A percentile compares a stretch with the other conserved stretches of the same genome.
phyloP scores from a whole-genome alignment of 2,329 filamentous ascomycete genomes.

The Pleoardoris graminearum region DNA sequence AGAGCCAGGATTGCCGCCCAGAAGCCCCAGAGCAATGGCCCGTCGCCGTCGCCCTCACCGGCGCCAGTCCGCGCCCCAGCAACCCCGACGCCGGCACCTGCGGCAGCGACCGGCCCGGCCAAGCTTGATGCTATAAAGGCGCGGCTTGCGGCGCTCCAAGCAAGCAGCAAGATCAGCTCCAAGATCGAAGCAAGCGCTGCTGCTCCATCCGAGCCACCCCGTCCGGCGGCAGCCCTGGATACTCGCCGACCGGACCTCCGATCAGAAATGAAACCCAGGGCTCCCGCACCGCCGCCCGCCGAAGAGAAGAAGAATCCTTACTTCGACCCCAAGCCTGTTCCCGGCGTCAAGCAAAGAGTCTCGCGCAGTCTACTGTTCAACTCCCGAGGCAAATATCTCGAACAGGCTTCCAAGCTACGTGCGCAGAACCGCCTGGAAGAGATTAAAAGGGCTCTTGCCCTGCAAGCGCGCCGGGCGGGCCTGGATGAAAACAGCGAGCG shows the following conservation, averaged over 20 bases:
- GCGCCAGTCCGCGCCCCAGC: background rate
- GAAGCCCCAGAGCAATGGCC: slow-evolving; percentile 25
- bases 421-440: slow-evolving; percentile 86
- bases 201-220: slow-evolving; percentile 51
- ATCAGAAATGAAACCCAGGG: slow-evolving; percentile 38
- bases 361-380: slow-evolving; percentile 85
- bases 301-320: slow-evolving; percentile 77
- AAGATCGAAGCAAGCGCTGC: slow-evolving; percentile 39
- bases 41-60: slow-evolving; percentile 1
- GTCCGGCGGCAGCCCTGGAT: slow-evolving; percentile 58
- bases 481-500: slow-evolving; percentile 95
- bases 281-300: slow-evolving; percentile 50
- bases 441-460: slow-evolving; percentile 92
- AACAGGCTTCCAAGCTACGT: slow-evolving; percentile 86
- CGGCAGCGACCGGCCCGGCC: slow-evolving; percentile 8
- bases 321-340: slow-evolving; percentile 70
- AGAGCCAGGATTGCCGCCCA: slow-evolving; percentile 38
- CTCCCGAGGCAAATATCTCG: slow-evolving; percentile 94
- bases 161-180: background rate
- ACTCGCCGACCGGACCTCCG: slow-evolving; percentile 55
- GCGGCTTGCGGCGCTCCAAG: background rate
- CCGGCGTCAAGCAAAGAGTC: slow-evolving; percentile 61
- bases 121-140: slow-evolving; percentile 27
- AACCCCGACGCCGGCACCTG: background rate
- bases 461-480: slow-evolving; percentile 83